Evolutionary conservation across 176 grass and related monocot genomes (phyloP).

Genomic region (Triticum monococcum): DNA sequence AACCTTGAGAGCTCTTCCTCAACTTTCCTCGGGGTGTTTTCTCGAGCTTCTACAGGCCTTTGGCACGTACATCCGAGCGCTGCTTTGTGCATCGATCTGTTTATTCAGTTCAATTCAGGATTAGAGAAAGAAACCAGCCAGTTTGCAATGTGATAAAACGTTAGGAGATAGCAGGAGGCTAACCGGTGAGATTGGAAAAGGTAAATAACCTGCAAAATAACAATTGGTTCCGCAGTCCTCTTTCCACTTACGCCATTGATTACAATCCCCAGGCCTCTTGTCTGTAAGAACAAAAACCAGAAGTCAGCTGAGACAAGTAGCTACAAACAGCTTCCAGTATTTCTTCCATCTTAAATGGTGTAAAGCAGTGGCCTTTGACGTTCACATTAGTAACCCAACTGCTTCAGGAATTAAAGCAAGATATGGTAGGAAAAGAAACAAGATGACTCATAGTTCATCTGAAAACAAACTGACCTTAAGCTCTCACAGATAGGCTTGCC

Average conservation of each 20-base stretch:
- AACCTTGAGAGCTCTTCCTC: constrained; percentile 57
- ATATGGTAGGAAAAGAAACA: background rate
- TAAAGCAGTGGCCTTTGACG: background rate
- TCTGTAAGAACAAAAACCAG: constrained; percentile 41
- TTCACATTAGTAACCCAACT: background rate
- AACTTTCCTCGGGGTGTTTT: constrained; percentile 67
- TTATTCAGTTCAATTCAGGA: constrained; percentile 10
- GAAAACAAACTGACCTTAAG: background rate
- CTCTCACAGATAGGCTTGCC: constrained; percentile 4
- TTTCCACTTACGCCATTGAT: constrained; percentile 58
- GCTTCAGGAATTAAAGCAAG: constrained; percentile 29
- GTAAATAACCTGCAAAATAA: constrained; percentile 63
- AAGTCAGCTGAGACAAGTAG: constrained; percentile 8
- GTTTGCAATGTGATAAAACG: background rate
- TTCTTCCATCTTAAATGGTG: background rate
- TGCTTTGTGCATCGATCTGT: constrained; percentile 72
- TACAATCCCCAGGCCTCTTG: constrained; percentile 68
- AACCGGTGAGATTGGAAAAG: background rate
- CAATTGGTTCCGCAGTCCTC: constrained; percentile 66
- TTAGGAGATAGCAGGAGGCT: background rate
- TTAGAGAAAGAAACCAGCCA: constrained; percentile 13
- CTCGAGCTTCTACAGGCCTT: constrained; percentile 74
- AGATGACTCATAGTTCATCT: background rate
- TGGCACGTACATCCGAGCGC: constrained; percentile 59
- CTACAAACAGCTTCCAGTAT: background rate